Conservation (phyloP, 2,329 filamentous ascomycete genomes). For the Myriosclerotinia scirpicola region DNA sequence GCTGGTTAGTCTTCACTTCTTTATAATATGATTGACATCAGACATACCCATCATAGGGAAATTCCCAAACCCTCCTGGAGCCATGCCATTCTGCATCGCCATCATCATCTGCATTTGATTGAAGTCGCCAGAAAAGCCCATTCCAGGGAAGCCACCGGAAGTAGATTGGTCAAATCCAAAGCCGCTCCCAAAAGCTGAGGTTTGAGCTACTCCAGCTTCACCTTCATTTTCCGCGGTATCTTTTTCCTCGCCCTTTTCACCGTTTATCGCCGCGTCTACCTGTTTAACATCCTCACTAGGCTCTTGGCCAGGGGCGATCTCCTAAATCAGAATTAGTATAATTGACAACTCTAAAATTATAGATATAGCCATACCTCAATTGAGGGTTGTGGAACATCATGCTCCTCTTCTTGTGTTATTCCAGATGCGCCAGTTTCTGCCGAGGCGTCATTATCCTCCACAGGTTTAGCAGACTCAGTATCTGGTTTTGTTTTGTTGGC, state of each 20-base stretch:
- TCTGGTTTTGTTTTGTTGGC: slow-evolving; percentile 22
- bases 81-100: slow-evolving; percentile 70
- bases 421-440: slow-evolving; percentile 25
- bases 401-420: slow-evolving; percentile 33
- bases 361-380: slow-evolving; percentile 41
- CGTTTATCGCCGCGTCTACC: slow-evolving; percentile 26
- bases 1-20: slow-evolving; percentile 15
- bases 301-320: slow-evolving; percentile 41
- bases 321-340: slow-evolving; percentile 35
- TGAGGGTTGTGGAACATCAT: slow-evolving; percentile 43
- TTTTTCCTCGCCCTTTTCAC: slow-evolving; percentile 27
- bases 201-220: slow-evolving; percentile 27
- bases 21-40: not conserved
- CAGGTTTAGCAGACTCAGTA: not conserved
- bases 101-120: slow-evolving; percentile 79
- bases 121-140: slow-evolving; percentile 59
- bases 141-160: slow-evolving; percentile 43
- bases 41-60: slow-evolving; percentile 86
- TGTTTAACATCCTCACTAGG: slow-evolving; percentile 31
- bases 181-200: slow-evolving; percentile 38
- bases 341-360: not conserved
- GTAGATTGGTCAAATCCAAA: slow-evolving; percentile 47
- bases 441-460: slow-evolving; percentile 24
- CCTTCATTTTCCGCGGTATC: slow-evolving; percentile 26
- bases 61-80: slow-evolving; percentile 53